A percentile compares a stretch with the other conserved stretches of the same genome.
These are phyloP conservation scores for Tolypocladium sp. DNA, from an alignment of 2,329 filamentous ascomycete species.

Conservation along the genomic window DNA sequence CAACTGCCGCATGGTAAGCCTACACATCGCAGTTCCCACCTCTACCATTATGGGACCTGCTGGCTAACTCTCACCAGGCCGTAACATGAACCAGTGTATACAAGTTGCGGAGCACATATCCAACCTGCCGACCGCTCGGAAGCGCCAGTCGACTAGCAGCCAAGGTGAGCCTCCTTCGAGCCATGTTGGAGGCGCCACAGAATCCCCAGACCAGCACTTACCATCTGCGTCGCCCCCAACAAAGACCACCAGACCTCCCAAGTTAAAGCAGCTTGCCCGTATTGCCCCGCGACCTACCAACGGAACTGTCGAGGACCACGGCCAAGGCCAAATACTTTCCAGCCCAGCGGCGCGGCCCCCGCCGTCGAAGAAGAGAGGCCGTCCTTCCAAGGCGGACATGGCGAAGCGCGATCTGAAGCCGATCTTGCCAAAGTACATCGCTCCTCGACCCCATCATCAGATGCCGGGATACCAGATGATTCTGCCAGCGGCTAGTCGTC, in stretches of 20 bases:
- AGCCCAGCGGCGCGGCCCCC: background rate
- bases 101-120: slow-evolving; percentile 28
- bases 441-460: slow-evolving; percentile 16
- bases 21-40: background rate
- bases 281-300: slow-evolving; percentile 15
- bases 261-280: background rate
- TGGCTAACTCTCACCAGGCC: slow-evolving; percentile 21
- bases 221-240: background rate
- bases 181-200: background rate
- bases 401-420: slow-evolving; percentile 20
- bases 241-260: background rate
- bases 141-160: slow-evolving; percentile 27
- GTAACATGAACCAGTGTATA: slow-evolving; percentile 37
- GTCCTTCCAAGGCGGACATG: slow-evolving; percentile 35
- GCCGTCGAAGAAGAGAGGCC: slow-evolving; percentile 31
- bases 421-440: slow-evolving; percentile 21
- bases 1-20: slow-evolving; percentile 36
- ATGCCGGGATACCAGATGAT: slow-evolving; percentile 4
- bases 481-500: slow-evolving; percentile 5
- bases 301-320: slow-evolving; percentile 2
- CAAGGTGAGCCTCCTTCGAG: slow-evolving; percentile 16
- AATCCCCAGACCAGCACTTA: background rate
- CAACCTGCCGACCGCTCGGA: slow-evolving; percentile 16
- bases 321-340: background rate
- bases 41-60: background rate